Percentiles rank a stretch among this genome's conserved stretches.
Evolutionary conservation across 2,329 filamentous ascomycete genomes (phyloP).

Genomic region (Macrophomina phaseolina): DNA sequence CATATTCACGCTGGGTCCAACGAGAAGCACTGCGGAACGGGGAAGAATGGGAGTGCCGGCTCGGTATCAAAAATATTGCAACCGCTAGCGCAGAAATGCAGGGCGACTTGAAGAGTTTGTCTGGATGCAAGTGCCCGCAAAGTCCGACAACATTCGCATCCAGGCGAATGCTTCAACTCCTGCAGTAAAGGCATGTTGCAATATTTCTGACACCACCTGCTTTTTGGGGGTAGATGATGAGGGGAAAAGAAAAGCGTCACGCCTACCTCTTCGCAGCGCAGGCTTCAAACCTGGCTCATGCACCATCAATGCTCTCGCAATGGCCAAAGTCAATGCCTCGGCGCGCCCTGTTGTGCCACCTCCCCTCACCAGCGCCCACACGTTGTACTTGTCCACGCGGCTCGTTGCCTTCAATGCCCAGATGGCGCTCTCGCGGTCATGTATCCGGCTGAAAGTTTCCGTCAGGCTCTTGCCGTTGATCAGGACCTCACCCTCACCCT

Average conservation of each 20-base stretch:
- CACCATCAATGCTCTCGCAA: slow-evolving; percentile 84
- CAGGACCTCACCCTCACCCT: slow-evolving; percentile 87
- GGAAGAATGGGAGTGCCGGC: background rate
- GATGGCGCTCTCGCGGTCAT: slow-evolving; percentile 91
- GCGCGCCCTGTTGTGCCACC: slow-evolving; percentile 95
- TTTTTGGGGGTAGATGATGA: too few relatives aligned
- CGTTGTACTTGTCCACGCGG: slow-evolving; percentile 93
- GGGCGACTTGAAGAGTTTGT: too few relatives aligned
- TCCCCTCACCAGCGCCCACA: slow-evolving; percentile 83
- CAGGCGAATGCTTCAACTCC: too few relatives aligned
- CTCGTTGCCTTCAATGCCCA: slow-evolving; percentile 87
- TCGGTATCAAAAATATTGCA: too few relatives aligned
- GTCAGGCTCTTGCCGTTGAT: slow-evolving; percentile 88
- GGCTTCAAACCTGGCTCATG: slow-evolving; percentile 94
- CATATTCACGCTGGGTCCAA: slow-evolving; percentile 9
- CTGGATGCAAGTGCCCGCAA: too few relatives aligned
- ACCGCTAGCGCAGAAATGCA: too few relatives aligned
- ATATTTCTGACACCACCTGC: too few relatives aligned
- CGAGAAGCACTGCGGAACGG: slow-evolving; percentile 1
- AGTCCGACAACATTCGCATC: too few relatives aligned
- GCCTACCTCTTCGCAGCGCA: slow-evolving; percentile 84
- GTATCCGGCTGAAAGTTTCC: slow-evolving; percentile 82
- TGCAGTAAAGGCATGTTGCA: too few relatives aligned
- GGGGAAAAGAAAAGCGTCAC: slow-evolving; percentile 19
- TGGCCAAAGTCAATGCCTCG: slow-evolving; percentile 87